Evolutionary conservation across 2,329 filamentous ascomycete genomes (phyloP).

Genomic region (Pseudopithomyces chartarum): DNA sequence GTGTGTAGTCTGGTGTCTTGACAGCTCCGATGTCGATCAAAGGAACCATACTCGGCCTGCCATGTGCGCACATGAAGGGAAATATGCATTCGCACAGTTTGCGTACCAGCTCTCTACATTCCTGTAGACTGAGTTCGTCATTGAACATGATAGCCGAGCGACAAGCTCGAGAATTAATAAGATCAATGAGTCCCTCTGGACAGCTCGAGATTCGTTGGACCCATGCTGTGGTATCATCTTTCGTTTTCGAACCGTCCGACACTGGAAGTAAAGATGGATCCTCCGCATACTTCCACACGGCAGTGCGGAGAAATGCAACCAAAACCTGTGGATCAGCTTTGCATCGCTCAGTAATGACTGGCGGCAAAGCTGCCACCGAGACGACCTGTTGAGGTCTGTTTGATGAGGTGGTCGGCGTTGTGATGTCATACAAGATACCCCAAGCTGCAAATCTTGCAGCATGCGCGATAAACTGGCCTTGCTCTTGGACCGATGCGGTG

Average conservation of each 20-base stretch:
- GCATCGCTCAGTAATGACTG: constrained; percentile 77
- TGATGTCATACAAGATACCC: constrained; percentile 73
- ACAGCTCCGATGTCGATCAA: constrained; percentile 37
- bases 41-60: constrained; percentile 60
- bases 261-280: constrained; percentile 5
- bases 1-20: neutral
- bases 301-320: constrained; percentile 73
- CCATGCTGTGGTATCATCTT: constrained; percentile 52
- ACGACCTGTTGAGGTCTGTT: constrained; percentile 39
- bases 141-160: constrained; percentile 88
- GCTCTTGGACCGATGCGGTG: constrained; percentile 67
- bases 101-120: constrained; percentile 64
- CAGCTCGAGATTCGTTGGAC: constrained; percentile 68
- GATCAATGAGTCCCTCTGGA: constrained; percentile 74
- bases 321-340: constrained; percentile 71
- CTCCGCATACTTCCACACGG: constrained; percentile 67
- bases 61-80: constrained; percentile 85
- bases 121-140: constrained; percentile 62
- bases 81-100: constrained; percentile 68
- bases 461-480: constrained; percentile 60
- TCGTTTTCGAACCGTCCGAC: neutral
- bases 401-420: constrained; percentile 7
- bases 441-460: constrained; percentile 68
- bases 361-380: constrained; percentile 66
- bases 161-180: constrained; percentile 77